Evolutionary conservation across 257 asterid species (phyloP).

Genomic region (Anisodus tanguticus): DNA sequence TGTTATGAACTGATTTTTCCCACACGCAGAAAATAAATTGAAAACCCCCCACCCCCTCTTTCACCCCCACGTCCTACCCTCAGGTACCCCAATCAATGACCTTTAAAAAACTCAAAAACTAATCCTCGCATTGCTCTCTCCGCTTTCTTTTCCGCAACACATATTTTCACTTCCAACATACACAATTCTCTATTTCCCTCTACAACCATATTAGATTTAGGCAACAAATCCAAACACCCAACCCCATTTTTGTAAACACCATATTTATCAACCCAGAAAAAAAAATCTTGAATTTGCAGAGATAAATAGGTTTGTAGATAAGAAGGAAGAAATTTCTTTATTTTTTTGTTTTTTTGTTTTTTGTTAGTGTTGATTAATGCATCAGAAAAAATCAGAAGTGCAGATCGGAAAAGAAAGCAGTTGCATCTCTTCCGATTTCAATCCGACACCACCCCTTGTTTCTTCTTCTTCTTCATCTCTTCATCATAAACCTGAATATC

Average conservation of each 20-base stretch:
- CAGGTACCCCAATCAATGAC: not conserved
- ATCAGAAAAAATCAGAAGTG: conserved; percentile 93
- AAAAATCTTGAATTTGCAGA: not conserved
- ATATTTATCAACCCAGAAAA: not conserved
- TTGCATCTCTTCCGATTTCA: conserved; percentile 99
- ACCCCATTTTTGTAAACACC: not conserved
- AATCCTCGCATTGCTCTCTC: conserved; percentile 2
- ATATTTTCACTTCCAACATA: not conserved
- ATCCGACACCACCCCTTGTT: conserved; percentile 68
- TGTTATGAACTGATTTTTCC: conserved; percentile 6
- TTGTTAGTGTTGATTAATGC: conserved; percentile 49
- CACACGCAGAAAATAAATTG: not conserved
- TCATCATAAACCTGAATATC: conserved; percentile 47
- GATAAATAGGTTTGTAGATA: not conserved
- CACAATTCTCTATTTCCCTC: not conserved
- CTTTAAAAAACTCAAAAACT: not conserved
- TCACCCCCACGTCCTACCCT: not conserved
- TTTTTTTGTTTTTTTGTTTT: not conserved
- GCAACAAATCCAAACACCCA: not conserved
- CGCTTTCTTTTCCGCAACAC: conserved; percentile 18
- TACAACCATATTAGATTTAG: not conserved
- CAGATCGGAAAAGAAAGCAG: conserved; percentile 99
- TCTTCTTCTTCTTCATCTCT: conserved; percentile 54
- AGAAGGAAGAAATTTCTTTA: too few species aligned
- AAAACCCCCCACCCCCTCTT: not conserved